A percentile compares a stretch with the other conserved stretches of the same genome.
These are phyloP conservation scores for Bipolaris cookei DNA, from an alignment of 2,329 filamentous ascomycete species.

Conservation along the genomic window DNA sequence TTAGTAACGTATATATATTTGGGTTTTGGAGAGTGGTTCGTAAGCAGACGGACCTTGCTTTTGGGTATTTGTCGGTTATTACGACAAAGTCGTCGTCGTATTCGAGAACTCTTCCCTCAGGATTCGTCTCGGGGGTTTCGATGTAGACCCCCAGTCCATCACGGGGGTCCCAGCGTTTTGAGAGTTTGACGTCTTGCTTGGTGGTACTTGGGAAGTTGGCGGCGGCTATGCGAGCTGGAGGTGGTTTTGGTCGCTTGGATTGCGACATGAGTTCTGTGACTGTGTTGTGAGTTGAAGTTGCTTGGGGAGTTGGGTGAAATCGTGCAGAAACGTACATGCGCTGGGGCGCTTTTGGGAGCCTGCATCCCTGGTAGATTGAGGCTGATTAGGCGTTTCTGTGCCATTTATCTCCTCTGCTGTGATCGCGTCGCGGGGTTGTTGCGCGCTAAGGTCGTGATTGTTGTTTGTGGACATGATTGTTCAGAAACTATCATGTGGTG, in stretches of 20 bases:
- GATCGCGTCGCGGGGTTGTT: conserved; percentile 26
- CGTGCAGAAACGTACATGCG: conserved; percentile 42
- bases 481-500: not conserved
- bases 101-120: conserved; percentile 66
- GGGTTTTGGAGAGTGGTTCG: not conserved
- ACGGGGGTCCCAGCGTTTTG: conserved; percentile 51
- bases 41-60: conserved; percentile 55
- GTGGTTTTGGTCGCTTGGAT: conserved; percentile 48
- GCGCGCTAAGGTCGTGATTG: not conserved
- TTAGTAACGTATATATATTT: not conserved
- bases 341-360: conserved; percentile 41
- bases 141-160: conserved; percentile 73
- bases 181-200: conserved; percentile 20
- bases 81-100: conserved; percentile 73
- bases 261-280: conserved; percentile 56
- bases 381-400: conserved; percentile 15
- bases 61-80: conserved; percentile 85
- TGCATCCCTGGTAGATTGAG: conserved; percentile 2
- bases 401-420: conserved; percentile 31
- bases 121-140: conserved; percentile 65
- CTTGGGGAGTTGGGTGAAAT: not conserved
- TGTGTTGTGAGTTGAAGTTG: conserved; percentile 39
- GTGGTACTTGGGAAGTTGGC: conserved; percentile 11
- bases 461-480: conserved; percentile 4
- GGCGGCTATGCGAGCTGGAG: conserved; percentile 2